Base-by-base conservation (phyloP, 2,329 filamentous ascomycete species). In the Didymosphaeria variabile region DNA sequence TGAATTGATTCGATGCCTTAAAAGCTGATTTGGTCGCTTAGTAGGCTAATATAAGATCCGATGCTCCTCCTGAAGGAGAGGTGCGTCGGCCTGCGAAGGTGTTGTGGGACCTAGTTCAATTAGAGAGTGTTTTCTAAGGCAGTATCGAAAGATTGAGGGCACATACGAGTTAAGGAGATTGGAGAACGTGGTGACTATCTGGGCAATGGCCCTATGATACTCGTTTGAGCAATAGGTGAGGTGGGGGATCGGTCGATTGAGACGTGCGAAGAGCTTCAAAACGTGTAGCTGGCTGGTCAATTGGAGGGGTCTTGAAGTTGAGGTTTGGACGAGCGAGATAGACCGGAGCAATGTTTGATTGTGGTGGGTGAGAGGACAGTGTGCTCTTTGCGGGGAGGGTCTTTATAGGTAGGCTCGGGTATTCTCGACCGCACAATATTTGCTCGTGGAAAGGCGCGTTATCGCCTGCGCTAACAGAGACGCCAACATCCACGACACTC, bases 81-180 rank as follows among this genome's bases (percentile, higher is more conserved):
- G 92, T 92, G 87, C 93, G 94, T 88, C 92, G 93, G 91, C 88
- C 91, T 87, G 94, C 94, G 90, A 93, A 97, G 86, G 93, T 92
- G 88, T 97, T 91, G 85, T 97, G 93, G 82, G 90, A 87, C 81
- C 94, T 97, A 79, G 32, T 53, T 55, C 50, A 49, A 54, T 57
- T 57, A 49, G 54, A 15, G 42, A 38, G 19, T 21, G 49, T 36
- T 26, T 45, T n/a, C 31, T 40, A 36, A 29, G 17, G 46, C n/a
- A 23, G 50, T 32, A 8, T 9, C 12, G 19, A 34, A 42, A 15
- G 21, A 26, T 34, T 45, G 64, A 67, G 62, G 65, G 62, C 31
- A 84, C 93, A 81, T 87, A 97, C 94, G 93, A 97, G 88, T 95
- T 95, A 73, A 97, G 90, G 75, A 96, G 91, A 85, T 97, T 97